A percentile compares a stretch with the other conserved stretches of the same genome.
Evolutionary conservation across 306 rosid genomes (phyloP).

Genomic region (Inga laurina): DNA sequence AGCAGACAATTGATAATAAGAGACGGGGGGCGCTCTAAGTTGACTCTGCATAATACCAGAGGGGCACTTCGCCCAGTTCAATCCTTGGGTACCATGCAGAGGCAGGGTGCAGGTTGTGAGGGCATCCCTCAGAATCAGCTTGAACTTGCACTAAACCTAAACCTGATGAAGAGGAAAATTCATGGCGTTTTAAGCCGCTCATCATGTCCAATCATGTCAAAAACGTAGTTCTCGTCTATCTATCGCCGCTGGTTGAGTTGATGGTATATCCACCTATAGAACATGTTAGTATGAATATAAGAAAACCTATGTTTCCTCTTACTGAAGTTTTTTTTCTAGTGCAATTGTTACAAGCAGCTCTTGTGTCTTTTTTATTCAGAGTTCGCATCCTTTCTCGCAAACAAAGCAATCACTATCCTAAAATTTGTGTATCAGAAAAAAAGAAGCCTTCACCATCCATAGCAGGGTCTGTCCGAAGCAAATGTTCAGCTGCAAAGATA

Average conservation of each 20-base stretch:
- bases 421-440: background rate
- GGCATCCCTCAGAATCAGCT: background rate
- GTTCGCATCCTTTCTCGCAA: slow-evolving; percentile 34
- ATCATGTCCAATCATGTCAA: too few species aligned
- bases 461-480: slow-evolving; percentile 69
- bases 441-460: slow-evolving; percentile 87
- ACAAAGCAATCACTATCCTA: slow-evolving; percentile 48
- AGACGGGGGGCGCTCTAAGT: too few species aligned
- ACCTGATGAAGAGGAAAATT: background rate
- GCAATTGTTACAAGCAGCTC: background rate
- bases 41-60: too few species aligned
- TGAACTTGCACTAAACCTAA: background rate
- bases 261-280: slow-evolving; percentile 39
- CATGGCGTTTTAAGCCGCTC: background rate
- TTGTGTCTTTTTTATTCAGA: background rate
- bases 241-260: slow-evolving; percentile 12
- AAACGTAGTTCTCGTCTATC: background rate
- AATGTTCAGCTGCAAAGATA: slow-evolving; percentile 47
- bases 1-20: too few species aligned
- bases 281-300: slow-evolving; percentile 30
- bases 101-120: background rate
- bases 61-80: too few species aligned
- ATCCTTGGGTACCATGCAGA: background rate
- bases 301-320: slow-evolving; percentile 25
- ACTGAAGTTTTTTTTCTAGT: background rate